These are phyloP conservation scores for Vanilla planifolia DNA, from an alignment of 106 monocot genomes.

Conservation along the genomic window DNA sequence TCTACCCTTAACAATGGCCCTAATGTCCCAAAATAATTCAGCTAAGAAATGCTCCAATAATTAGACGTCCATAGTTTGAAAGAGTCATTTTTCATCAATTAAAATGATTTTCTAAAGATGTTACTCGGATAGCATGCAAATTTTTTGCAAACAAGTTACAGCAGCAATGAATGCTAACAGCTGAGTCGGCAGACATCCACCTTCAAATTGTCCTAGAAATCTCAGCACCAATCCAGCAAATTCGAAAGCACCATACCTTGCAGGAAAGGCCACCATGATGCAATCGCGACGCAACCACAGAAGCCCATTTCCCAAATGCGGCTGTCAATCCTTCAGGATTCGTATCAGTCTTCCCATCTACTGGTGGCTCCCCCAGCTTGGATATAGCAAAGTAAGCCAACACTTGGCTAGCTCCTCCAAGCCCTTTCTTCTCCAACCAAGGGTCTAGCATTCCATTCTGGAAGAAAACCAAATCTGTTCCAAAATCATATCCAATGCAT, in stretches of 20 bases:
- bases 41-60: too few relatives aligned
- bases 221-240: neutral
- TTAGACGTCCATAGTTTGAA: too few relatives aligned
- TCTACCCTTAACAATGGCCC: too few relatives aligned
- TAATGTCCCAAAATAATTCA: too few relatives aligned
- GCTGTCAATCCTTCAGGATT: slow-evolving; percentile 93
- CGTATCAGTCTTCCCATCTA: slow-evolving; percentile 95
- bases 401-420: slow-evolving; percentile 62
- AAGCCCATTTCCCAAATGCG: slow-evolving; percentile 84
- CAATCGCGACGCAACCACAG: slow-evolving; percentile 60
- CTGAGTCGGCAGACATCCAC: too few relatives aligned
- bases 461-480: slow-evolving; percentile 98
- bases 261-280: slow-evolving; percentile 83
- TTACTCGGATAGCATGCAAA: too few relatives aligned
- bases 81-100: too few relatives aligned
- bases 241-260: slow-evolving; percentile 45
- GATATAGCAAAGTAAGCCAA: slow-evolving; percentile 97
- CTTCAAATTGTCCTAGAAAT: too few relatives aligned
- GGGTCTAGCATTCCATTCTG: slow-evolving; percentile 99
- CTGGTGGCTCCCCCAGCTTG: slow-evolving; percentile 79
- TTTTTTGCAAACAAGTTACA: too few relatives aligned
- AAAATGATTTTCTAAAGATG: too few relatives aligned
- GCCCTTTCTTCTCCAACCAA: slow-evolving; percentile 85
- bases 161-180: too few relatives aligned
- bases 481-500: slow-evolving; percentile 8